Conservation (phyloP, 1,139 yeast genomes). For the Diutina mesorugosa region DNA sequence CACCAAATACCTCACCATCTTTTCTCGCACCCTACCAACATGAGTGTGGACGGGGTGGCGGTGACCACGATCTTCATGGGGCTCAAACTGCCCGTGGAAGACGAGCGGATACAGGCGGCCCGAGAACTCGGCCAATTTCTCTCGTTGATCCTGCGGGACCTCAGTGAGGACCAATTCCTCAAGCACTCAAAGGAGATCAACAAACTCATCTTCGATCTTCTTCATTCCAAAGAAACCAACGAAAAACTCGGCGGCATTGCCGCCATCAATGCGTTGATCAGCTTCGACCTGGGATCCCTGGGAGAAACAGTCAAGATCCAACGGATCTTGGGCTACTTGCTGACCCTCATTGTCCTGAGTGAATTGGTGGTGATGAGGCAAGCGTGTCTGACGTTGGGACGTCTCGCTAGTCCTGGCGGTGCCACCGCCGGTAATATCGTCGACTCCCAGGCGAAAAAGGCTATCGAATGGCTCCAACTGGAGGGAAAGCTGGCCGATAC, state of each 20-base stretch:
- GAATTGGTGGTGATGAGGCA: conserved; percentile 77
- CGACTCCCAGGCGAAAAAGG: conserved; percentile 80
- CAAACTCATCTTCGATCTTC: conserved; percentile 74
- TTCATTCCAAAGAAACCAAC: conserved; percentile 59
- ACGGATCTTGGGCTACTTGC: conserved; percentile 74
- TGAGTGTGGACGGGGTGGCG: conserved; percentile 31
- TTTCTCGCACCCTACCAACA: neutral
- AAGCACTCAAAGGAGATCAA: conserved; percentile 78
- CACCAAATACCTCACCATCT: neutral
- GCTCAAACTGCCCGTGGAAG: conserved; percentile 34
- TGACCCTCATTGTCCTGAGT: conserved; percentile 69
- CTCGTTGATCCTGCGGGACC: conserved; percentile 60
- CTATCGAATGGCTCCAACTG: conserved; percentile 81
- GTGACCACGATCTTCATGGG: conserved; percentile 42
- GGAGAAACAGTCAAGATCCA: conserved; percentile 84
- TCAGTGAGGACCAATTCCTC: conserved; percentile 66
- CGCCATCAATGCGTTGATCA: conserved; percentile 80
- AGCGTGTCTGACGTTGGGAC: conserved; percentile 81
- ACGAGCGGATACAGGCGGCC: conserved; percentile 48
- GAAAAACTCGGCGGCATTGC: conserved; percentile 84
- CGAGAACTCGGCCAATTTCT: conserved; percentile 54
- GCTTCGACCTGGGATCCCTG: conserved; percentile 49
- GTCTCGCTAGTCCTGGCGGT: conserved; percentile 81
- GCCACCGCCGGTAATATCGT: conserved; percentile 85
- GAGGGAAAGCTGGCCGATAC: conserved; percentile 66